Evolutionary conservation across 2,329 filamentous ascomycete genomes (phyloP), one percentile per base, ranked within the genome.

Genomic region (Byssothecium circinans): DNA sequence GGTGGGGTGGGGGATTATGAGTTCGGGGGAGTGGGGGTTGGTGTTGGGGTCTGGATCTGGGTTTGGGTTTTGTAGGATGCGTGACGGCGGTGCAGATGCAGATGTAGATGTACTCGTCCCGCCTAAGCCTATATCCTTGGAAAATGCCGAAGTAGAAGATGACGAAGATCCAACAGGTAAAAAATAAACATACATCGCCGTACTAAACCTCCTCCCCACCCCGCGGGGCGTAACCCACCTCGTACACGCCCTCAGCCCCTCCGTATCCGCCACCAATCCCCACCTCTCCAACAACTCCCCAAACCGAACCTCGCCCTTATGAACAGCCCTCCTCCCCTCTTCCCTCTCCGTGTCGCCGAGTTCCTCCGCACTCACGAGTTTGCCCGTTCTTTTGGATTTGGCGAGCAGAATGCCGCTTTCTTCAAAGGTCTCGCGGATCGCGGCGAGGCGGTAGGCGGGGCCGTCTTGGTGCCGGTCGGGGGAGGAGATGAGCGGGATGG

Each of bases 121-220:
- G n/a, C n/a, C n/a, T n/a, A n/a, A n/a, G n/a, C n/a, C n/a, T n/a
- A n/a, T n/a, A n/a, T n/a, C n/a, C n/a, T 36, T 29, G 10, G 63
- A 71, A 58, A 52, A 60, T 25, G 59, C 63, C 5, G 68, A 54
- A 4, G 66, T 66, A 34, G 65, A 61, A 0, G 67, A 60, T 7
- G 61, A 61, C 1, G 49, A 38, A 12, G 72, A 69, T 10, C 58
- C 54, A 4, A 85, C 72, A 0, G 91, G 91, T 2, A 96, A 79
- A 70, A 95, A 86, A 72, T 96, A 96, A 10, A 97, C 70, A 72
- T 97, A 99, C 92, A 97, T 97, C 67, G 96, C 91, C 0, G 92
- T 96, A 0, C 88, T 89, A 74, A 95, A 99, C 37, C 94, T 82
- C 60, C 86, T 89, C 0, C 84, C 81, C 1, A 86, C 75, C 52